Base-by-base conservation (phyloP, 129 eudicot genomes). In the Smallanthus sonchifolius region DNA sequence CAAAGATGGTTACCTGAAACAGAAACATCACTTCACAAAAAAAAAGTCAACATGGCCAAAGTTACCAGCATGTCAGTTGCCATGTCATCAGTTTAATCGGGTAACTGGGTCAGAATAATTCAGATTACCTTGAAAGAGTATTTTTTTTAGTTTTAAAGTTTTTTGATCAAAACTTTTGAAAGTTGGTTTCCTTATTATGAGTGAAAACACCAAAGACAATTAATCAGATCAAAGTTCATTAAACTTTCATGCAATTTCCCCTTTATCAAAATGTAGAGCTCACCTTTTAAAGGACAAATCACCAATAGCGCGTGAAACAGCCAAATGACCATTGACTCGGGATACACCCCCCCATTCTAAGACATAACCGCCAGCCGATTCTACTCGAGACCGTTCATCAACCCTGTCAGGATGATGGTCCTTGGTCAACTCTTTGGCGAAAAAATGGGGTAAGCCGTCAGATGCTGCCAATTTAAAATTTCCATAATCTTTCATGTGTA, bases 341-440 rank as follows among this genome's bases (percentile, higher is more conserved):
- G 94, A 81, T 40, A 95, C 90, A 61, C 99, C 99, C 16, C 84
- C 89, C 99, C 99, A 95, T 79, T 91, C 86, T 36, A 80, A 39
- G 51, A 95, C 92, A 81, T 85, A 77, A 64, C 99, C 99, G 44
- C 99, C 99, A 77, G 96, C 86, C 44, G 91, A 83, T 83, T 91
- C 99, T n/a, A 95, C 97, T 67, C 99, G 82, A 15, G 88, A 74
- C 67, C 85, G 85, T 82, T 95, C 99, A 69, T 91, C 99, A n/a
- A 77, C 86, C 80, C 97, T 91, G 77, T 95, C 95, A 8, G 99
- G 99, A 77, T 92, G 99, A 79, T 95, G 99, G 74, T 95, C 99
- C 69, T 77, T 85, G 64, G 99, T 95, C 79, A 95, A 71, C 73
- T 95, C 99, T 86, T 84, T 87, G 40, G 82, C 90, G 16, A 77